Evolutionary conservation across 1,139 yeast genomes (phyloP).

Genomic region (Sugiyamaella neomexicana): DNA sequence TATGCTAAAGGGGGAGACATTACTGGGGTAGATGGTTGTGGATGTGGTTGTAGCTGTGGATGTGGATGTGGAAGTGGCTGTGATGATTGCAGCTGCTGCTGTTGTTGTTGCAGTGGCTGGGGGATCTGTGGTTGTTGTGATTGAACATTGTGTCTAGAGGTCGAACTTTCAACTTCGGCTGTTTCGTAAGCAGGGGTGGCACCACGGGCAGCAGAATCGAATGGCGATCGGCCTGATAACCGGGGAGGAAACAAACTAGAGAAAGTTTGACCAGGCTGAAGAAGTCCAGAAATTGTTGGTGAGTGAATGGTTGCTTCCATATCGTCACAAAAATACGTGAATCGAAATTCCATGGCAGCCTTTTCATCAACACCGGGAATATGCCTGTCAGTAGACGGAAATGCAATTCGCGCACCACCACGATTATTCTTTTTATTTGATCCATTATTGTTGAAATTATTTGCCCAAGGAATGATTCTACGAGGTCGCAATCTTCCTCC

Average conservation of each 20-base stretch:
- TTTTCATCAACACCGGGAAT: conserved; percentile 39
- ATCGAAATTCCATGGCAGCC: conserved; percentile 45
- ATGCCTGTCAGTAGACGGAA: conserved; percentile 14
- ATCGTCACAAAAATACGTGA: conserved; percentile 90
- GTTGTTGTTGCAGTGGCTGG: neutral
- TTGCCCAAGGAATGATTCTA: conserved; percentile 75
- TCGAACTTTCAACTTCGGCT: neutral
- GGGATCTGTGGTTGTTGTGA: neutral
- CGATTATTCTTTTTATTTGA: conserved; percentile 9
- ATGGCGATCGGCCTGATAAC: conserved; percentile 19
- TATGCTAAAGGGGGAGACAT: conserved; percentile 10
- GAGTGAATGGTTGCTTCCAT: conserved; percentile 86
- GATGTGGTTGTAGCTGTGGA: neutral
- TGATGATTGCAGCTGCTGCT: neutral
- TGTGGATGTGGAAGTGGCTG: neutral
- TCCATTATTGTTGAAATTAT: conserved; percentile 4
- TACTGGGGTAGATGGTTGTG: neutral
- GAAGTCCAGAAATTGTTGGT: conserved; percentile 79
- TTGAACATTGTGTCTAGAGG: neutral
- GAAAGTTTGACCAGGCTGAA: conserved; percentile 48
- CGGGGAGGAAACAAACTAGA: conserved; percentile 39
- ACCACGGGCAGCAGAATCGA: conserved; percentile 17
- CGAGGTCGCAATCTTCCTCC: conserved; percentile 72
- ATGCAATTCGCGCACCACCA: neutral
- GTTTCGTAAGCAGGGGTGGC: conserved; percentile 15